A percentile compares a stretch with the other conserved stretches of the same genome.
Conservation (phyloP, 495 filamentous ascomycete genomes). For the Podospora tetraspora region DNA sequence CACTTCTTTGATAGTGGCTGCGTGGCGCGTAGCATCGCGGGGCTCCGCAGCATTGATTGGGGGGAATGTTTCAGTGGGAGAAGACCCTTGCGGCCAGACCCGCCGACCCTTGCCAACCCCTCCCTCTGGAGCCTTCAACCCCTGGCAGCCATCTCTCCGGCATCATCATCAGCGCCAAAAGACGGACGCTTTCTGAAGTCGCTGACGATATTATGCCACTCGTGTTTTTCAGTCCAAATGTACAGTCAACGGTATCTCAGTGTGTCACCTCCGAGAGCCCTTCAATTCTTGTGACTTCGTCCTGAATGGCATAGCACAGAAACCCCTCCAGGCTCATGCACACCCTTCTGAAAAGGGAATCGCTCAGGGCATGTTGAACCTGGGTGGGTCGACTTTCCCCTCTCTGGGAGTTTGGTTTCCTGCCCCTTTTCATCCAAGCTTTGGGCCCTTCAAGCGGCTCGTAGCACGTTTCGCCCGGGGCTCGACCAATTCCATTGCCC, state of each 20-base stretch:
- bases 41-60: slow-evolving; percentile 1
- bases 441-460: background rate
- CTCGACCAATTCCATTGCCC: background rate
- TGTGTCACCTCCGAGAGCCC: too few relatives aligned
- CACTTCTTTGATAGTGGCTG: background rate
- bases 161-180: background rate
- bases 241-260: too few relatives aligned
- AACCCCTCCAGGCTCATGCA: background rate
- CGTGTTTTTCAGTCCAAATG: background rate
- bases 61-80: background rate
- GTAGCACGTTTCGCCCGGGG: background rate
- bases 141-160: background rate
- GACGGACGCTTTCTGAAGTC: background rate
- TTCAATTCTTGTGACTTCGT: background rate
- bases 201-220: background rate
- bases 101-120: background rate
- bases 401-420: background rate
- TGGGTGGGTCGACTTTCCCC: background rate
- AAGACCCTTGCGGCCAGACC: background rate
- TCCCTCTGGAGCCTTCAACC: background rate
- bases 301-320: background rate
- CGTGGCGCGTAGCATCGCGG: background rate
- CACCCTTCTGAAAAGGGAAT: background rate
- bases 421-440: background rate
- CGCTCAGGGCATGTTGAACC: background rate